A percentile compares a stretch with the other conserved stretches of the same genome.
phyloP scores from a whole-genome alignment of 2,329 filamentous ascomycete genomes.

The Sporothrix euskadiensis region DNA sequence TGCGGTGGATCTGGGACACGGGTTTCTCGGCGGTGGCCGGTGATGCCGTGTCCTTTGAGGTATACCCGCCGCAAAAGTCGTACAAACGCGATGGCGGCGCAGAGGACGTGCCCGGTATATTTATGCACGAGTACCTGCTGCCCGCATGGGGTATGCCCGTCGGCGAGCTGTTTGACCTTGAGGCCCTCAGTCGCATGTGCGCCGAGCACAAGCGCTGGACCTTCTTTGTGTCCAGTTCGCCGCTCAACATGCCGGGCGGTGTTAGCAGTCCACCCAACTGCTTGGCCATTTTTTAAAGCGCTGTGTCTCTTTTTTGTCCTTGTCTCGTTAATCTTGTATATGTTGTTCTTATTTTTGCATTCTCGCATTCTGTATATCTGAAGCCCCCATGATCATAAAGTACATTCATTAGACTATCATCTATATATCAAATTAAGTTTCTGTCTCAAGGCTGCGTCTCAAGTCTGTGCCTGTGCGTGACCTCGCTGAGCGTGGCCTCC shows the following conservation, averaged over 20 bases:
- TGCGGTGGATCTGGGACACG: constrained; percentile 50
- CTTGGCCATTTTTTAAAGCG: constrained; percentile 25
- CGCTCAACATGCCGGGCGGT: constrained; percentile 29
- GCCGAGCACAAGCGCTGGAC: constrained; percentile 51
- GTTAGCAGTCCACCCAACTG: constrained; percentile 32
- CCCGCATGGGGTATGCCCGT: constrained; percentile 30
- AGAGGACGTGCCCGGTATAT: constrained; percentile 31
- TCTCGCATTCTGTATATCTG: neutral
- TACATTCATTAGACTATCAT: neutral
- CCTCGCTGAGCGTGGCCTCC: neutral
- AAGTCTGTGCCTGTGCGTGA: neutral
- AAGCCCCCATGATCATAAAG: neutral
- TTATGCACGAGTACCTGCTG: constrained; percentile 30
- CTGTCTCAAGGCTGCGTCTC: neutral
- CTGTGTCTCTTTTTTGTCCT: neutral
- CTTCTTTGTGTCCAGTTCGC: constrained; percentile 50
- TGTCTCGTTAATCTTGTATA: neutral
- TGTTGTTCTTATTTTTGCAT: neutral
- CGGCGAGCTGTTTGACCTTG: constrained; percentile 30
- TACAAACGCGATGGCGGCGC: constrained; percentile 32
- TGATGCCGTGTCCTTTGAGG: constrained; percentile 39
- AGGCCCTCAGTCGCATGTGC: constrained; percentile 25
- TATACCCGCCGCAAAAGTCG: constrained; percentile 43
- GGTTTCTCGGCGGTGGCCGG: constrained; percentile 51
- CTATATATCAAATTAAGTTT: neutral